Evolutionary conservation across 2,329 filamentous ascomycete species (phyloP).

Genomic region (Coleophoma eucalyptorum): DNA sequence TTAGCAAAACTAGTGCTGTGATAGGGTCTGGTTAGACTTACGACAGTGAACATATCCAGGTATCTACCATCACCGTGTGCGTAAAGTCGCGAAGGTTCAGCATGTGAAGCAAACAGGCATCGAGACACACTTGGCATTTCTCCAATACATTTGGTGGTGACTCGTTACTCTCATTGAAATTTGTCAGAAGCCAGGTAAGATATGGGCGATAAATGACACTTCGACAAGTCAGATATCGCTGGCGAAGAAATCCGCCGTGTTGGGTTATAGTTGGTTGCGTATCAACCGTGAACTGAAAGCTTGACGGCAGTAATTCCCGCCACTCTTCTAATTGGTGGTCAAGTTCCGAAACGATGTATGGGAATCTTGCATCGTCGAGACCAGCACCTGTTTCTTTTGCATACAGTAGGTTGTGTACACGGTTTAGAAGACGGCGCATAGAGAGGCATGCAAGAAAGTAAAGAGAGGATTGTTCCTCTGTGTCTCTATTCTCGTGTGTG

Average conservation of each 20-base stretch:
- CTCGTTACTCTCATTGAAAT: slow-evolving; percentile 1
- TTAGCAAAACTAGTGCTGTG: not conserved
- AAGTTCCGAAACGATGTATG: slow-evolving; percentile 42
- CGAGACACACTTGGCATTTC: slow-evolving; percentile 40
- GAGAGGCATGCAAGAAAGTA: slow-evolving; percentile 52
- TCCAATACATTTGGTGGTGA: slow-evolving; percentile 32
- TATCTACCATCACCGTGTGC: slow-evolving; percentile 48
- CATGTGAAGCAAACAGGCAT: slow-evolving; percentile 45
- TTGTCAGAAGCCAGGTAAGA: slow-evolving; percentile 40
- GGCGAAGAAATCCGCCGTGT: slow-evolving; percentile 43
- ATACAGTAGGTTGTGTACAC: slow-evolving; percentile 45
- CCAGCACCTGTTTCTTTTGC: slow-evolving; percentile 39
- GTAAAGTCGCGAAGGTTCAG: slow-evolving; percentile 42
- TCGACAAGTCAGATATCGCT: slow-evolving; percentile 46
- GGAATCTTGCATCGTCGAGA: slow-evolving; percentile 40
- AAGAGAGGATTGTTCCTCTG: slow-evolving; percentile 43
- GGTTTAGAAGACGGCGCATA: slow-evolving; percentile 43
- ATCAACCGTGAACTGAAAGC: slow-evolving; percentile 37
- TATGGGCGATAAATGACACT: slow-evolving; percentile 51
- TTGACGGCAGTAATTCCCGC: slow-evolving; percentile 40
- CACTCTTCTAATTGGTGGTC: slow-evolving; percentile 46
- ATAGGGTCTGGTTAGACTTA: slow-evolving; percentile 24
- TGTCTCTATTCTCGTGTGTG: slow-evolving; percentile 7
- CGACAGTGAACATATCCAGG: slow-evolving; percentile 52
- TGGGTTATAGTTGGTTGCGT: slow-evolving; percentile 29